Evolutionary conservation across 352 stramenopile genomes (phyloP).

Genomic region (Globisporangium spiculum): DNA sequence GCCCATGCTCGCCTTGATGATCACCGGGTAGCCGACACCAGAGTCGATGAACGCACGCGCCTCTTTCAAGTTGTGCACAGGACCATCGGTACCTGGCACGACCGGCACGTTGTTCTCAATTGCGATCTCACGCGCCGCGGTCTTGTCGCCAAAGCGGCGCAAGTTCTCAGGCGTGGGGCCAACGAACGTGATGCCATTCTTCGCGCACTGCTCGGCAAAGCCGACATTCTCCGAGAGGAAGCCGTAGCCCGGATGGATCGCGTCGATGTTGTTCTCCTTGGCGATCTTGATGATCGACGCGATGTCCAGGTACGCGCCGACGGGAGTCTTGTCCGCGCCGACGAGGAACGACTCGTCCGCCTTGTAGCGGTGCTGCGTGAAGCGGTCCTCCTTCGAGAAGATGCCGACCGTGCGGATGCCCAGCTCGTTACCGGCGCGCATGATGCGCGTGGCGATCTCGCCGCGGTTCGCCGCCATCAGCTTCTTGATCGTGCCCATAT

Average conservation of each 20-base stretch:
- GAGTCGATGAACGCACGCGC: slow-evolving; percentile 90
- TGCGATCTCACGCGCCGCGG: slow-evolving; percentile 80
- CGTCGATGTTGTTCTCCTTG: slow-evolving; percentile 90
- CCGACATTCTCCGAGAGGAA: slow-evolving; percentile 96
- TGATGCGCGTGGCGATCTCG: slow-evolving; percentile 97
- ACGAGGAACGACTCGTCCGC: slow-evolving; percentile 96
- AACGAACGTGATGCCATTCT: slow-evolving; percentile 94
- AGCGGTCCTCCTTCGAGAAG: slow-evolving; percentile 92
- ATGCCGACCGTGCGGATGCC: slow-evolving; percentile 90
- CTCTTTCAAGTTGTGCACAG: slow-evolving; percentile 87
- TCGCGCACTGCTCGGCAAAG: slow-evolving; percentile 91
- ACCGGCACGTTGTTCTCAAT: slow-evolving; percentile 89
- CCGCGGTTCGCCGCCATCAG: slow-evolving; percentile 97
- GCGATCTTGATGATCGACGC: slow-evolving; percentile 91
- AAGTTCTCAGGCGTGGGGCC: slow-evolving; percentile 94
- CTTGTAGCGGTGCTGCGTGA: slow-evolving; percentile 97
- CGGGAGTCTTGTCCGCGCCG: slow-evolving; percentile 86
- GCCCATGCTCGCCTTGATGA: slow-evolving; percentile 98
- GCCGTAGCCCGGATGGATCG: slow-evolving; percentile 97
- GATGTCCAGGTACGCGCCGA: slow-evolving; percentile 96
- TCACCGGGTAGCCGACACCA: slow-evolving; percentile 92
- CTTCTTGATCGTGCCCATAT: slow-evolving; percentile 91
- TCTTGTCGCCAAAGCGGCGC: slow-evolving; percentile 88
- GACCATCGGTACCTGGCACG: slow-evolving; percentile 87
- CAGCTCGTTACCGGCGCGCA: slow-evolving; percentile 93